These are phyloP conservation scores for Gaertneriomyces sp. DNA, from an alignment of 192 early-diverging fungal genomes.

Conservation along the genomic window DNA sequence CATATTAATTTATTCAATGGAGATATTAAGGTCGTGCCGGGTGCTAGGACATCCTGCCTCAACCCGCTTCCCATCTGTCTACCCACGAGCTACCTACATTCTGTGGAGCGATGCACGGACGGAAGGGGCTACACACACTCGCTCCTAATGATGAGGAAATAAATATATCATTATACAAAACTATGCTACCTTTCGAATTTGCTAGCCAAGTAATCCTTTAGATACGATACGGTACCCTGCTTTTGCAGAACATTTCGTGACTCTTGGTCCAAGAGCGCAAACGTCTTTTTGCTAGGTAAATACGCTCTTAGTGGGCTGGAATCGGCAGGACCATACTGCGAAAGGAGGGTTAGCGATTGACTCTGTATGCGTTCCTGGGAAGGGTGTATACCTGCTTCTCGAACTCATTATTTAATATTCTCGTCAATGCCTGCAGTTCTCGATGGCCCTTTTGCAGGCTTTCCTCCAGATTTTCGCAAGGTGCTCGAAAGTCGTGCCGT, in stretches of 20 bases:
- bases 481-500: slow-evolving; percentile 18
- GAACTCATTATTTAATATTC: slow-evolving; percentile 17
- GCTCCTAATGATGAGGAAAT: no score
- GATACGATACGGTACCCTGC: slow-evolving; percentile 16
- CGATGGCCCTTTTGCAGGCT: slow-evolving; percentile 2
- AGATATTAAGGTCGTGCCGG: no score
- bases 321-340: slow-evolving; percentile 15
- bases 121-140: no score
- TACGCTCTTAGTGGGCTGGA: slow-evolving; percentile 8
- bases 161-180: no score
- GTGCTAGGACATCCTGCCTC: no score
- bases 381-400: slow-evolving; percentile 15
- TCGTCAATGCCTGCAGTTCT: slow-evolving; percentile 3
- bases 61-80: no score
- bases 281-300: slow-evolving; percentile 20
- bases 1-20: no score
- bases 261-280: slow-evolving; percentile 25
- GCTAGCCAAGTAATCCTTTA: slow-evolving; percentile 27
- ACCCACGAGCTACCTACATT: no score
- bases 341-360: neutral
- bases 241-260: slow-evolving; percentile 8
- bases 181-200: slow-evolving; percentile 1
- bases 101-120: no score
- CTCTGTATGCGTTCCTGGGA: neutral
- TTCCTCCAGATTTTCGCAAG: neutral